phyloP scores from a whole-genome alignment of 768 basidiomycete species.

The Leccinum variicolor region DNA sequence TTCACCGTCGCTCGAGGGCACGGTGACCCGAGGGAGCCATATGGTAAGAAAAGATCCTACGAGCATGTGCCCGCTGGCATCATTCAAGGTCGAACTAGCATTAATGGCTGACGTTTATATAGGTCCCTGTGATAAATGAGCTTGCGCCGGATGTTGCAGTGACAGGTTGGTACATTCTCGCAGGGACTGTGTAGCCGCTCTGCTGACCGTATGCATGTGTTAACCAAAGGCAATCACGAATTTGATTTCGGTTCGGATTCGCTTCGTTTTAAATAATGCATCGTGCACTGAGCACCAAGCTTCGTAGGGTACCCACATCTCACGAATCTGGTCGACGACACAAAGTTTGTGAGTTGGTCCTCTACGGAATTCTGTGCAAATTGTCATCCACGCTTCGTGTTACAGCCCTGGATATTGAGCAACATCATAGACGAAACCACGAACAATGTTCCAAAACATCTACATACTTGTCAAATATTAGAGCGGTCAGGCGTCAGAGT shows the following conservation, averaged over 20 bases:
- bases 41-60: no score
- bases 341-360: conserved; percentile 62
- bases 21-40: no score
- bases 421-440: conserved; percentile 78
- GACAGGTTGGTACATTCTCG: no score
- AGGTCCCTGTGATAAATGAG: no score
- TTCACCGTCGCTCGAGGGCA: no score
- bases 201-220: no score
- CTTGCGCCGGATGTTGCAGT: no score
- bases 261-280: neutral
- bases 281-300: neutral
- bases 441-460: conserved; percentile 52
- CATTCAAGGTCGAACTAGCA: no score
- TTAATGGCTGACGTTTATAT: no score
- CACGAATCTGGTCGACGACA: conserved; percentile 67
- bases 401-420: conserved; percentile 84
- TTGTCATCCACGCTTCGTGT: neutral
- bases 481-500: conserved; percentile 69
- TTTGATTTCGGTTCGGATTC: conserved; percentile 72
- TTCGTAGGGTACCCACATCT: conserved; percentile 54
- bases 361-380: neutral
- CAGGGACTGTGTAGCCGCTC: no score
- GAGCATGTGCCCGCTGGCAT: no score
- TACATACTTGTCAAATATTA: conserved; percentile 62
- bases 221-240: conserved; percentile 89